Conservation (phyloP, 768 basidiomycete genomes). For the Tubosaeta sp. region DNA sequence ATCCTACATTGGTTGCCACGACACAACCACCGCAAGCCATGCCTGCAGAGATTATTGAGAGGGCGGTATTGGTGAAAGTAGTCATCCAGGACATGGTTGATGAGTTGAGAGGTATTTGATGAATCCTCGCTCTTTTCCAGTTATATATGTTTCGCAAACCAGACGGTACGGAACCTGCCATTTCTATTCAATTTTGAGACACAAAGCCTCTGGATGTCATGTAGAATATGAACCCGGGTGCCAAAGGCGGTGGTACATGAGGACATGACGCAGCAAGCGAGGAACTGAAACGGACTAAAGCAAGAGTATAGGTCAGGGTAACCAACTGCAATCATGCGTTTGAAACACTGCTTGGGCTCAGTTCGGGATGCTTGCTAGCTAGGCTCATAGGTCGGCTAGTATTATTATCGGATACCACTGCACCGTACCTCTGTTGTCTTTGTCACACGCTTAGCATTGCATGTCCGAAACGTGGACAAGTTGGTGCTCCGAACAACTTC, state of each 20-base stretch:
- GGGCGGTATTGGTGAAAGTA: background rate
- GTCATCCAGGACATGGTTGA: background rate
- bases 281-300: background rate
- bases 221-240: background rate
- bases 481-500: too few species aligned
- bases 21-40: slow-evolving; percentile 2
- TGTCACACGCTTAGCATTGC: too few species aligned
- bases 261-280: background rate
- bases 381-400: too few species aligned
- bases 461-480: too few species aligned
- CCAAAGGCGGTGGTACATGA: background rate
- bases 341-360: background rate
- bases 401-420: too few species aligned
- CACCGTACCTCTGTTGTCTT: too few species aligned
- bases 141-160: background rate
- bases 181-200: too few species aligned
- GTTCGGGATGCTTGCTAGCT: too few species aligned
- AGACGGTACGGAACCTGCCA: background rate
- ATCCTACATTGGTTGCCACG: background rate
- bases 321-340: background rate
- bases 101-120: background rate
- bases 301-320: too few species aligned
- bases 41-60: background rate
- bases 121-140: background rate
- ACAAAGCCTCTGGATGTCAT: too few species aligned